These are phyloP conservation scores for Lecanosticta acicola DNA, from an alignment of 2,329 filamentous ascomycete genomes.

Conservation along the genomic window DNA sequence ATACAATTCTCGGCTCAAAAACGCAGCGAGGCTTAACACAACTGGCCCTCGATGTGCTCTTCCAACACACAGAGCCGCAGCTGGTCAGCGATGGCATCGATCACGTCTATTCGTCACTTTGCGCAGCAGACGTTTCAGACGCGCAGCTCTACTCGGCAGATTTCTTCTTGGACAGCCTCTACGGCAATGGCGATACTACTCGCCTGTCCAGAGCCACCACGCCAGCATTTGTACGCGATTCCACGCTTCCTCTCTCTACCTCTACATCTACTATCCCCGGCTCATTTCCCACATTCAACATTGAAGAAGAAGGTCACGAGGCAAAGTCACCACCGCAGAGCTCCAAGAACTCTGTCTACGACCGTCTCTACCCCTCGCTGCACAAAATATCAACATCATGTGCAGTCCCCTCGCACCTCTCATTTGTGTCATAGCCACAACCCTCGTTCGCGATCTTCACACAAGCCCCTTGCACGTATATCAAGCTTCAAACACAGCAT, in stretches of 20 bases:
- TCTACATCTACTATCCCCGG: conserved; percentile 18
- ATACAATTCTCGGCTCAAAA: conserved; percentile 88
- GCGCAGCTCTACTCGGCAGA: conserved; percentile 68
- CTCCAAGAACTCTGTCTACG: conserved; percentile 22
- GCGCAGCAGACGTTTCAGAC: conserved; percentile 73
- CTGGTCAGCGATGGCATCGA: conserved; percentile 59
- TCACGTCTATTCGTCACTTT: conserved; percentile 65
- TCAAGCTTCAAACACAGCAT: conserved; percentile 17
- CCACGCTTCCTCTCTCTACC: conserved; percentile 12
- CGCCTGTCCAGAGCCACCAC: conserved; percentile 41
- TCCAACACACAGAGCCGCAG: conserved; percentile 68
- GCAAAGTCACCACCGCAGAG: conserved; percentile 7
- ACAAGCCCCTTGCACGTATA: conserved; percentile 17
- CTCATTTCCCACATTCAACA: conserved; percentile 23
- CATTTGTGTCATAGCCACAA: conserved; percentile 5
- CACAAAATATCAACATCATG: conserved; percentile 2
- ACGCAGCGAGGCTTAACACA: conserved; percentile 85
- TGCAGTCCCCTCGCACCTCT: background rate
- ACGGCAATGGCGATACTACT: conserved; percentile 56
- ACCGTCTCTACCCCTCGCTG: conserved; percentile 30
- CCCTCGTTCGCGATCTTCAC: conserved; percentile 6
- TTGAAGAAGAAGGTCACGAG: conserved; percentile 16
- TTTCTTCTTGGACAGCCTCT: conserved; percentile 72
- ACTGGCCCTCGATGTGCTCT: conserved; percentile 83
- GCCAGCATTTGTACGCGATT: conserved; percentile 41